A percentile compares a stretch with the other conserved stretches of the same genome.
Conservation (phyloP, 805 yeast species). For the Candida gorgasii region DNA sequence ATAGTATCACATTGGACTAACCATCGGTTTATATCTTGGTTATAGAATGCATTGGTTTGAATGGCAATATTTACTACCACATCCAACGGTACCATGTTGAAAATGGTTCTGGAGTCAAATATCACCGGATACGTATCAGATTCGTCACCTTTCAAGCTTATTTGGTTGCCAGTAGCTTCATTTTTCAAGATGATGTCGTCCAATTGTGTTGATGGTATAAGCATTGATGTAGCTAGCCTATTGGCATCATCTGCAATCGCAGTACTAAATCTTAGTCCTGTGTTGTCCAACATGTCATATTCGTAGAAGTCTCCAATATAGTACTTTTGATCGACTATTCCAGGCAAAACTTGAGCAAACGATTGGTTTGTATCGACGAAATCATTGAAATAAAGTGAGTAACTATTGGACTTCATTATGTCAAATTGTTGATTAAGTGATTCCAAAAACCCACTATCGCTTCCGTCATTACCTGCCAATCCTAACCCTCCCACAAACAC, state of each 20-base stretch:
- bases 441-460: constrained; percentile 30
- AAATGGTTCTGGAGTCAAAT: constrained; percentile 55
- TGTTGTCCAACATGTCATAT: constrained; percentile 45
- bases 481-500: constrained; percentile 37
- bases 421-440: constrained; percentile 18
- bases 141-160: constrained; percentile 31
- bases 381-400: constrained; percentile 33
- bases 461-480: constrained; percentile 26
- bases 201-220: constrained; percentile 33
- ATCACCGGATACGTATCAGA: constrained; percentile 49
- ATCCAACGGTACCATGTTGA: constrained; percentile 54
- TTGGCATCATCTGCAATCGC: constrained; percentile 13
- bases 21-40: constrained; percentile 52
- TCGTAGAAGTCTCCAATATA: constrained; percentile 48
- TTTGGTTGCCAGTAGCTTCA: constrained; percentile 34
- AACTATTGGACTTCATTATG: constrained; percentile 30
- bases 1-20: constrained; percentile 58
- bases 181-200: constrained; percentile 27
- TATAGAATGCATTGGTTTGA: constrained; percentile 67
- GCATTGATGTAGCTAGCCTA: constrained; percentile 13
- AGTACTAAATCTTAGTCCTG: constrained; percentile 48
- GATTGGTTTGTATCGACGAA: constrained; percentile 13
- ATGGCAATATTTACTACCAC: constrained; percentile 62
- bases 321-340: constrained; percentile 54
- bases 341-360: constrained; percentile 49